These are phyloP conservation scores for Gnetum montanum DNA, from an alignment of 75 land plant species.

Conservation along the genomic window DNA sequence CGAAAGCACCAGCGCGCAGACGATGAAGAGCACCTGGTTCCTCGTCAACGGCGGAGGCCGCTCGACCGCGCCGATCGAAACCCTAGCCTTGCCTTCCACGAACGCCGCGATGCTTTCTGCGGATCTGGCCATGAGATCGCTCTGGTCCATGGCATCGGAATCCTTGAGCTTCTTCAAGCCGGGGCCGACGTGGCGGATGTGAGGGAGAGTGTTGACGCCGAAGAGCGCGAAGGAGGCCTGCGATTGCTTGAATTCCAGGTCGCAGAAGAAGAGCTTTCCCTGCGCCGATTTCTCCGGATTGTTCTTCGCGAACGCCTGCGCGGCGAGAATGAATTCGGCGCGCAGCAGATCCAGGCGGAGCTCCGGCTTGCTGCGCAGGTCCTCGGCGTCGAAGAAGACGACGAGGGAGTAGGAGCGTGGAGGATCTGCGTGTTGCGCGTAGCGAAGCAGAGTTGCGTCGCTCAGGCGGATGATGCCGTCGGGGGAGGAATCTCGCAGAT, in stretches of 20 bases:
- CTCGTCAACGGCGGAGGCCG: conserved; percentile 64
- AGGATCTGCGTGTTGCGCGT: conserved; percentile 25
- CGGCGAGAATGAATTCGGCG: conserved; percentile 56
- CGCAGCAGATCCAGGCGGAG: conserved; percentile 60
- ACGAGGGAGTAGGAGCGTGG: conserved; percentile 77
- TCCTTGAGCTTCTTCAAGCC: conserved; percentile 18
- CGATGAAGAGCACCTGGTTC: conserved; percentile 35
- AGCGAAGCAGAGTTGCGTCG: conserved; percentile 48
- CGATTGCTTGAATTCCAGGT: conserved; percentile 75
- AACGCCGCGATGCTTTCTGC: conserved; percentile 82
- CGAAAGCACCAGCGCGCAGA: conserved; percentile 9
- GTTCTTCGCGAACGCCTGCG: conserved; percentile 48
- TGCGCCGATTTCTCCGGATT: conserved; percentile 17
- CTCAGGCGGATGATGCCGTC: conserved; percentile 76
- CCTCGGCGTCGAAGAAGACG: conserved; percentile 89
- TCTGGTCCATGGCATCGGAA: conserved; percentile 55
- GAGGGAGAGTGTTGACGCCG: conserved; percentile 81
- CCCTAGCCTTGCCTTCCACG: conserved; percentile 51
- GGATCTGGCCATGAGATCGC: conserved; percentile 23
- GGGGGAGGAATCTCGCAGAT: conserved; percentile 13
- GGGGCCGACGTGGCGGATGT: conserved; percentile 45
- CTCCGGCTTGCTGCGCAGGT: conserved; percentile 76
- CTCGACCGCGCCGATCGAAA: conserved; percentile 53
- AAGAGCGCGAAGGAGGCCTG: conserved; percentile 60
- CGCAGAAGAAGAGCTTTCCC: conserved; percentile 74